These are phyloP conservation scores for Trametes villosa DNA, from an alignment of 768 basidiomycete species.

Conservation along the genomic window DNA sequence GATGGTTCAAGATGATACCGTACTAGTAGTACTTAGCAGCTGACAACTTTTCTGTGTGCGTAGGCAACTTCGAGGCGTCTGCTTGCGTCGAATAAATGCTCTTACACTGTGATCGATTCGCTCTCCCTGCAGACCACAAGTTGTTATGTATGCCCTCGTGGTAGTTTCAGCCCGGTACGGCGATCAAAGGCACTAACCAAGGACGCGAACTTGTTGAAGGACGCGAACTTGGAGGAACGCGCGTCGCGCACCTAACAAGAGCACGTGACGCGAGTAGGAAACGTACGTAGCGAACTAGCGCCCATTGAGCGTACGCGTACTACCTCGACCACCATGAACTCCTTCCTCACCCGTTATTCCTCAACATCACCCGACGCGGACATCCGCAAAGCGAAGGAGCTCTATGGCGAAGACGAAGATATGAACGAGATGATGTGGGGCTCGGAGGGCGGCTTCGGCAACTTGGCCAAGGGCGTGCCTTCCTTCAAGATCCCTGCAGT, in stretches of 20 bases:
- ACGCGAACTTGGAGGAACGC: too few relatives aligned
- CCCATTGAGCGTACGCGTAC: constrained; percentile 23
- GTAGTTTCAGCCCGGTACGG: too few relatives aligned
- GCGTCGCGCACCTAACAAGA: constrained; percentile 14
- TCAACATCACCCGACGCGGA: constrained; percentile 55
- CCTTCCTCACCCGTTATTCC: constrained; percentile 67
- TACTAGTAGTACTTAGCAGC: too few relatives aligned
- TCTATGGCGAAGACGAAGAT: constrained; percentile 63
- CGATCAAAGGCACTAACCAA: too few relatives aligned
- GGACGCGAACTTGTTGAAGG: too few relatives aligned
- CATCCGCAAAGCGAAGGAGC: constrained; percentile 51
- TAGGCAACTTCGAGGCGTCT: too few relatives aligned
- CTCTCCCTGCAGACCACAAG: too few relatives aligned
- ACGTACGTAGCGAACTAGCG: constrained; percentile 11
- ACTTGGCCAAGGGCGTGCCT: constrained; percentile 69
- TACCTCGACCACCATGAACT: constrained; percentile 61
- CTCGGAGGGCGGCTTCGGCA: constrained; percentile 82
- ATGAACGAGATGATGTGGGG: constrained; percentile 79
- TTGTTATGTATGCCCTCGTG: too few relatives aligned
- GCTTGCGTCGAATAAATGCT: too few relatives aligned
- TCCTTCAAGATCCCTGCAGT: constrained; percentile 74
- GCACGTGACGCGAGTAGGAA: constrained; percentile 13
- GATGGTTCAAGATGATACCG: too few relatives aligned
- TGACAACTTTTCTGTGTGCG: too few relatives aligned
- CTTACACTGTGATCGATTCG: too few relatives aligned